Base-by-base conservation (phyloP, 169 alveolate species). In the Plasmodium vinckei region DNA sequence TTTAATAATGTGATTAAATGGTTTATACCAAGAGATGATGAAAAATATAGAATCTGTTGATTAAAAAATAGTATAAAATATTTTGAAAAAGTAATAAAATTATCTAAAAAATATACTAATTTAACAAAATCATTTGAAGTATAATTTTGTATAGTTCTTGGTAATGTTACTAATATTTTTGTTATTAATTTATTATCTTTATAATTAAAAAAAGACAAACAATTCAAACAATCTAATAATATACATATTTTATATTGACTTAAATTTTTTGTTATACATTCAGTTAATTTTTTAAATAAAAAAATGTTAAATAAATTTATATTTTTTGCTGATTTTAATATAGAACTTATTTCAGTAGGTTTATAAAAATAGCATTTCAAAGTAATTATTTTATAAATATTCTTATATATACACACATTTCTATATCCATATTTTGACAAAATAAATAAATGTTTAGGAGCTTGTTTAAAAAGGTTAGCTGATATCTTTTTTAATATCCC, bases 261-360 rank as follows among this genome's bases (percentile, higher is more conserved):
- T 63, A 77, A 63, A 64, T 77, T 77, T 56, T 39, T 51, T 68
- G 33, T 77, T 49, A 77, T 39, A 63, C 33, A 21, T 1, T 21
- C 51, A 10, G 47, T 69, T 44, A 77, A 77, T 56, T 63, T 68
- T 47, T 64, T 9, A 63, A 77, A 77, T 77, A 77, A 77, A 44
- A 33, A 51, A 51, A 57, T 64, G 21, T 77, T 77, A 68, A 63
- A 77, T 21, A 63, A 77, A 21, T 64, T 77, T 54, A 77, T 9
- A 21, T 77, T 77, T 77, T 77, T 54, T 12, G 65, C 39, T n/a
- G 88, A 77, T n/a, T 47, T 77, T 25, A 77, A 51, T 51, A 77
- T 77, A 25, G 88, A 77, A 47, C 88, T 47, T n/a, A 77, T 63
- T 64, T 77, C 71, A 27, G 51, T 19, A 9, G 88, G 88, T 49